Base-by-base conservation (phyloP, 306 rosid species). In the Trifolium repens region DNA sequence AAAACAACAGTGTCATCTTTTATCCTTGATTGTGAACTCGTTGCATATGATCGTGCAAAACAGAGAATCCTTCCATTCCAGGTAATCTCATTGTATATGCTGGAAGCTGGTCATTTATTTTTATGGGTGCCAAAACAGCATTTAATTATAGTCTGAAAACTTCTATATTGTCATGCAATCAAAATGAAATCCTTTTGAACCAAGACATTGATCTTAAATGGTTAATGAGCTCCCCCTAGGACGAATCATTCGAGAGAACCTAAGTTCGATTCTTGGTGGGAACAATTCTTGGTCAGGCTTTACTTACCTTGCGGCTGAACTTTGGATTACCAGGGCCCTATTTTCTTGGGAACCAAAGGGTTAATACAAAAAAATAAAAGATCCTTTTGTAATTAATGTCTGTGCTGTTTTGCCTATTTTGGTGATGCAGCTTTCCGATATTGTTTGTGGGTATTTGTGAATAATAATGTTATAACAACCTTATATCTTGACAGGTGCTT, bases 11-110 rank as follows among this genome's bases (percentile, higher is more conserved):
- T 92, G 65, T 76, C 62, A n/a, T 92, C 99, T 62, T 92, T 94
- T 85, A 82, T 94, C 75, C 88, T 94, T 74, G 97, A 94, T 75
- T 91, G 99, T 77, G 97, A 94, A 85, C 77, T 94, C 72, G 99
- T 92, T 85, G 99, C 93, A 62, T 94, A 92, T 82, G 88, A 94
- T 59, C 93, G 90, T 74, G 83, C 27, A 74, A 83, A 83, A 13
- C 79, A 84, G 66, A 84, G 79, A 76, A 92, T 94, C 82, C 88
- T 76, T 24, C 90, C 99, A 49, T 94, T 94, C 82, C 97, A 92
- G 96, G 99, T 91, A 88, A 61, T 78, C 64, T 69, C 58, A 24
- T 35, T 74, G 16, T 68, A 32, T 32, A 32, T 32, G 35, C 35
- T 26, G 24, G 24, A 22, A 0, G 24, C 24, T 46, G 70, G 26